Conservation (phyloP, 108 stramenopile species). For the Asterionellopsis glacialis region DNA sequence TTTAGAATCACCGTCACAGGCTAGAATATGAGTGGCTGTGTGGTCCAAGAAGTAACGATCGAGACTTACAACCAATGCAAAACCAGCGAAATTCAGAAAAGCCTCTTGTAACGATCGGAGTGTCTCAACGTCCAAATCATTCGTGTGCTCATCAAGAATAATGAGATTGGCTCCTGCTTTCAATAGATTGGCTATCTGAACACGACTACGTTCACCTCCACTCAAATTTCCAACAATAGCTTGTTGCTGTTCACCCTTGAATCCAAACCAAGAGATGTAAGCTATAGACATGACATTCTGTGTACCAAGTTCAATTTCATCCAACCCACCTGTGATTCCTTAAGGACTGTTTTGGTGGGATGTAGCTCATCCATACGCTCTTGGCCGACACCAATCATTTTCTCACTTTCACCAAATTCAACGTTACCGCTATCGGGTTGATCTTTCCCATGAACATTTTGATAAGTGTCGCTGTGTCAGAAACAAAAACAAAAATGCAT, state of each 20-base stretch:
- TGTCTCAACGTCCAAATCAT: conserved; percentile 91
- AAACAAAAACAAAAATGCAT: conserved; percentile 38
- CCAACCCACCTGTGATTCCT: conserved; percentile 75
- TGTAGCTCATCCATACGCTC: conserved; percentile 86
- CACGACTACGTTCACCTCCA: conserved; percentile 93
- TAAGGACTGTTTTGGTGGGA: conserved; percentile 82
- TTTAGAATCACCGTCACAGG: conserved; percentile 92
- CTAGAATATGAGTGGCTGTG: conserved; percentile 90
- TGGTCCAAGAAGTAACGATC: conserved; percentile 96
- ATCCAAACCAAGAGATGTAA: conserved; percentile 90
- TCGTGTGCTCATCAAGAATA: conserved; percentile 92
- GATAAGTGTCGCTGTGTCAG: conserved; percentile 73
- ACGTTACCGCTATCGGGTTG: conserved; percentile 75
- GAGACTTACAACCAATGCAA: conserved; percentile 92
- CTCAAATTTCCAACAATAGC: conserved; percentile 75
- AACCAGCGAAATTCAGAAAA: conserved; percentile 88
- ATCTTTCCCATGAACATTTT: conserved; percentile 85
- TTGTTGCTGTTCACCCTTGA: conserved; percentile 85
- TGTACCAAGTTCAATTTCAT: conserved; percentile 86
- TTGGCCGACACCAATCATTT: conserved; percentile 88
- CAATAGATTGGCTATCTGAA: conserved; percentile 85
- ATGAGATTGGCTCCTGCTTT: conserved; percentile 87
- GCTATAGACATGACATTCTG: conserved; percentile 74
- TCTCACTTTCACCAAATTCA: conserved; percentile 83
- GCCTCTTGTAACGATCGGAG: conserved; percentile 89